Evolutionary conservation across 192 early-diverging fungal genomes (phyloP).

Genomic region (Phlyctochytrium arcticum): DNA sequence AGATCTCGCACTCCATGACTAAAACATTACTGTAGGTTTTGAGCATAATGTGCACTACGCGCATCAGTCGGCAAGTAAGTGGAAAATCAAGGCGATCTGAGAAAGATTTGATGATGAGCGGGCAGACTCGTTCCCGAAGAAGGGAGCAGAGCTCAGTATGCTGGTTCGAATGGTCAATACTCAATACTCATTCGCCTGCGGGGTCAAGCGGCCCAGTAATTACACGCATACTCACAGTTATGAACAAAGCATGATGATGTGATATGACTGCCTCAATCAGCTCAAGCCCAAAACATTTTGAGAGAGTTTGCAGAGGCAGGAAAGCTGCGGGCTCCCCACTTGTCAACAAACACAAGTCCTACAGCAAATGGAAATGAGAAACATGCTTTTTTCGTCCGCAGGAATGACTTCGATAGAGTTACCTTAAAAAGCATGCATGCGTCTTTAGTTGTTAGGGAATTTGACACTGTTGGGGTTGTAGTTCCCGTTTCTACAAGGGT

Average conservation of each 20-base stretch:
- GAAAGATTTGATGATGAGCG: slow-evolving; percentile 86
- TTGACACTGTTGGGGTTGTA: too few species aligned
- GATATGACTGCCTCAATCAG: slow-evolving; percentile 86
- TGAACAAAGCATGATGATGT: slow-evolving; percentile 74
- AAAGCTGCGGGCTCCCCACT: slow-evolving; percentile 66
- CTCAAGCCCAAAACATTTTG: slow-evolving; percentile 82
- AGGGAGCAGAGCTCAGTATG: slow-evolving; percentile 68
- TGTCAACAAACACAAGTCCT: slow-evolving; percentile 81
- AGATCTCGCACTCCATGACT: slow-evolving; percentile 92
- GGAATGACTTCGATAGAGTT: not conserved
- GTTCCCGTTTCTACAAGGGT: too few species aligned
- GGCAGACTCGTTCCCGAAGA: slow-evolving; percentile 80
- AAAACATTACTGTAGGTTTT: slow-evolving; percentile 70
- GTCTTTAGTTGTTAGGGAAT: slow-evolving; percentile 57
- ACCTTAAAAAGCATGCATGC: slow-evolving; percentile 83
- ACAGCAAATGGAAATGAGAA: too few species aligned
- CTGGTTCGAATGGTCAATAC: too few species aligned
- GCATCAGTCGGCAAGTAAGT: slow-evolving; percentile 74
- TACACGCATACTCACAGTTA: slow-evolving; percentile 59
- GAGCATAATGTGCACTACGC: slow-evolving; percentile 75
- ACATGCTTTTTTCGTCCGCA: not conserved
- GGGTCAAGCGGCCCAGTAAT: not conserved
- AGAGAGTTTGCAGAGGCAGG: slow-evolving; percentile 39
- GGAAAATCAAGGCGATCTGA: slow-evolving; percentile 86
- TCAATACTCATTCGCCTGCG: slow-evolving; percentile 8